These are phyloP conservation scores for Termitomyces sp. DNA, from an alignment of 1,284 basidiomycete genomes.

Conservation along the genomic window DNA sequence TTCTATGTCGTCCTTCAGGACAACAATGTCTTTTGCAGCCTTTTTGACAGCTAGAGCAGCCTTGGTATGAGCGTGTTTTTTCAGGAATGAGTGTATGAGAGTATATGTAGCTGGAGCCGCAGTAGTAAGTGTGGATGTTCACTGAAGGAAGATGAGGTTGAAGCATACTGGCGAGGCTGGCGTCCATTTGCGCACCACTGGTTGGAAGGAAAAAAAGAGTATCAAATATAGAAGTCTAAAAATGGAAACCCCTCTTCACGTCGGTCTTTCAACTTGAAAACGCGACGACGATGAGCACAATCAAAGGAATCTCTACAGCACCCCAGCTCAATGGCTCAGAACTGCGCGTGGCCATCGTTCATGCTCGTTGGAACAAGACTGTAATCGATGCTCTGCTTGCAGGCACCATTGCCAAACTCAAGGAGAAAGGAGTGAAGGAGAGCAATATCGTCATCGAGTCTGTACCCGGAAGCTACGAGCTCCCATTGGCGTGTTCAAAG, in stretches of 20 bases:
- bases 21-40: slow-evolving; percentile 54
- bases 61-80: slow-evolving; percentile 55
- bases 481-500: slow-evolving; percentile 83
- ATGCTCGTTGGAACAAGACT: slow-evolving; percentile 87
- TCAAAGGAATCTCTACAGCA: slow-evolving; percentile 76
- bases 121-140: slow-evolving; percentile 5
- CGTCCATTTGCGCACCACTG: slow-evolving; percentile 36
- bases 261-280: slow-evolving; percentile 12
- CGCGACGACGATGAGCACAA: slow-evolving; percentile 46
- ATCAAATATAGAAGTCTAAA: neutral
- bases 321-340: slow-evolving; percentile 71
- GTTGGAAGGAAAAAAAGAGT: slow-evolving; percentile 11
- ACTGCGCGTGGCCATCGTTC: slow-evolving; percentile 85
- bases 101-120: slow-evolving; percentile 58
- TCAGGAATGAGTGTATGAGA: slow-evolving; percentile 68
- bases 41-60: slow-evolving; percentile 63
- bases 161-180: slow-evolving; percentile 41
- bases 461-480: slow-evolving; percentile 91
- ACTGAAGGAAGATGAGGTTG: neutral
- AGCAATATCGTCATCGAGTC: slow-evolving; percentile 88
- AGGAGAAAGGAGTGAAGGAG: slow-evolving; percentile 81
- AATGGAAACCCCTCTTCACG: slow-evolving; percentile 11
- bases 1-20: slow-evolving; percentile 49
- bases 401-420: slow-evolving; percentile 75
- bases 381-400: slow-evolving; percentile 82